These are phyloP conservation scores for Fusarium sp. DNA, from an alignment of 2,329 filamentous ascomycete genomes.

Conservation along the genomic window DNA sequence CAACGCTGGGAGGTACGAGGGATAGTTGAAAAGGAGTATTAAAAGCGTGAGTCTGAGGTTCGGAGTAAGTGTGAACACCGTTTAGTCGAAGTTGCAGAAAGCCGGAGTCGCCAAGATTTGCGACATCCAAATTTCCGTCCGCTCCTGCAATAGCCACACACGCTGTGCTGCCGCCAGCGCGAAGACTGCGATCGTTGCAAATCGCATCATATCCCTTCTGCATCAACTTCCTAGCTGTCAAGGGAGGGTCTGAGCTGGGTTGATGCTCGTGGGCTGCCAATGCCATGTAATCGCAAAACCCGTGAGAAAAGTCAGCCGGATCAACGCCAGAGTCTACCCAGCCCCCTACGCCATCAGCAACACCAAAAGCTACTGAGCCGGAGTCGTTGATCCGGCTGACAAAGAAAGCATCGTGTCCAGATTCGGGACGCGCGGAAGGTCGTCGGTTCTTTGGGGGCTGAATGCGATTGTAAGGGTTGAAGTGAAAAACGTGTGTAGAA, in stretches of 20 bases:
- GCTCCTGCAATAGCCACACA: slow-evolving; percentile 84
- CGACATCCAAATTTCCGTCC: slow-evolving; percentile 84
- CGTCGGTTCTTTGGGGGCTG: slow-evolving; percentile 61
- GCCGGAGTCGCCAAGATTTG: slow-evolving; percentile 96
- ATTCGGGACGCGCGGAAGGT: slow-evolving; percentile 72
- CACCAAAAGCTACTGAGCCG: slow-evolving; percentile 83
- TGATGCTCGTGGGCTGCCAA: slow-evolving; percentile 75
- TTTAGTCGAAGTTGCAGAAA: slow-evolving; percentile 90
- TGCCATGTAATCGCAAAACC: slow-evolving; percentile 94
- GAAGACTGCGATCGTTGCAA: slow-evolving; percentile 78
- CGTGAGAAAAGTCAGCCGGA: slow-evolving; percentile 95
- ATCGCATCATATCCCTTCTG: slow-evolving; percentile 88
- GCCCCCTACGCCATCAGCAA: slow-evolving; percentile 95
- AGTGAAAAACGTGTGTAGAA: slow-evolving; percentile 78
- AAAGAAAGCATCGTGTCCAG: slow-evolving; percentile 97
- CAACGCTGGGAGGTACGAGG: slow-evolving; percentile 84
- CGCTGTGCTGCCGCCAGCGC: slow-evolving; percentile 91
- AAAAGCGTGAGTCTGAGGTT: slow-evolving; percentile 94
- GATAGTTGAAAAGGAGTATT: slow-evolving; percentile 97
- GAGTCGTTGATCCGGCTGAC: slow-evolving; percentile 83
- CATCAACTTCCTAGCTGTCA: slow-evolving; percentile 80
- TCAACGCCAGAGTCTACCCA: slow-evolving; percentile 95
- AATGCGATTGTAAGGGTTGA: slow-evolving; percentile 75
- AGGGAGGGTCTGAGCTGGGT: slow-evolving; percentile 53
- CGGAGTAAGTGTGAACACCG: slow-evolving; percentile 85